phyloP scores from a whole-genome alignment of 805 yeast genomes.

The Wickerhamiella azyma region DNA sequence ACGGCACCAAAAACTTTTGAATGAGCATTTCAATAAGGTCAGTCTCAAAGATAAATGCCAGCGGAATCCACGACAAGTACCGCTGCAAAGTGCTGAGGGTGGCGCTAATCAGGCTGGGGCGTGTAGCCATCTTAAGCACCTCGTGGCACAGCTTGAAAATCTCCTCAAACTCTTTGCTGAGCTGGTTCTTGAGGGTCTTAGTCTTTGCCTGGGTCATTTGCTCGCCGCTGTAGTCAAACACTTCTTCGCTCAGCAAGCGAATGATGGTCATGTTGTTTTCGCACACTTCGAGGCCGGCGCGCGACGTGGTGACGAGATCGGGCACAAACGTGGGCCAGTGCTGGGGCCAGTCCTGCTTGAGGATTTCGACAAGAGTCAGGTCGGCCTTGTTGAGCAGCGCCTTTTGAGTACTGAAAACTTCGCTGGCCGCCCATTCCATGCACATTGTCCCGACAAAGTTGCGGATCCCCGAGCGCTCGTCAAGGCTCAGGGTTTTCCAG shows the following conservation, averaged over 20 bases:
- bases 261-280: constrained; percentile 94
- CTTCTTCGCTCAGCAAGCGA: constrained; percentile 83
- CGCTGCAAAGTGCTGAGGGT: constrained; percentile 71
- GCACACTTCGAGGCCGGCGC: constrained; percentile 82
- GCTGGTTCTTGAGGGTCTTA: constrained; percentile 60
- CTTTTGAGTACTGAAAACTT: constrained; percentile 52
- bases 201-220: constrained; percentile 96
- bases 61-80: constrained; percentile 91
- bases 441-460: constrained; percentile 91
- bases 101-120: constrained; percentile 68
- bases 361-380: constrained; percentile 80
- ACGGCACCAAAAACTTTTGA: constrained; percentile 60
- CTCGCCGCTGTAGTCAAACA: constrained; percentile 88
- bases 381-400: constrained; percentile 87
- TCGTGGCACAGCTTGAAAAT: constrained; percentile 88
- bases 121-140: constrained; percentile 78
- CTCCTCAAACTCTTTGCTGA: constrained; percentile 84
- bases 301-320: constrained; percentile 73
- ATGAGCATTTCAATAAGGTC: constrained; percentile 59
- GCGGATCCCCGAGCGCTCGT: constrained; percentile 83
- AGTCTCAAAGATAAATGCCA: constrained; percentile 80
- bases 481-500: constrained; percentile 86
- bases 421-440: constrained; percentile 72
- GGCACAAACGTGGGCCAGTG: constrained; percentile 97
- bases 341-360: constrained; percentile 98